Evolutionary conservation across 106 monocot genomes (phyloP).

Genomic region (Dendrobium nobile): DNA sequence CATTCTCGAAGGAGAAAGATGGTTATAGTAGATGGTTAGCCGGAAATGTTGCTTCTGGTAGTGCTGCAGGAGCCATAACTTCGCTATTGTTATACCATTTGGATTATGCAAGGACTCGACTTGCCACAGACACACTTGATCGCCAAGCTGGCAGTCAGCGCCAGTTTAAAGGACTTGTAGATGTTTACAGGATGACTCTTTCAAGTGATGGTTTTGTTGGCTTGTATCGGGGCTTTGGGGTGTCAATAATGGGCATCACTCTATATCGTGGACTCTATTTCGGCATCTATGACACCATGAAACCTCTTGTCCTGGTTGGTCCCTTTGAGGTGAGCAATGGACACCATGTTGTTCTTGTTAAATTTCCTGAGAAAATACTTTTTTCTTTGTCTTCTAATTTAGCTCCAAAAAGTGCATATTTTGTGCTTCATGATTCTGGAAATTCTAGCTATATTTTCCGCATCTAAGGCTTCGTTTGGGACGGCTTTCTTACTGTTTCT

Average conservation of each 20-base stretch:
- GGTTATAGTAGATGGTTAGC: conserved; percentile 66
- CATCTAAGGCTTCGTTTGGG: neutral
- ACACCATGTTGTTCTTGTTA: neutral
- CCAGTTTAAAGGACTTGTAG: conserved; percentile 66
- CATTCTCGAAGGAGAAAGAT: conserved; percentile 67
- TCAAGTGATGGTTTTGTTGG: conserved; percentile 76
- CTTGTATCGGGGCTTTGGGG: conserved; percentile 83
- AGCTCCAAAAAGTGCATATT: neutral
- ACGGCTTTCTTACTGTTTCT: too few relatives aligned
- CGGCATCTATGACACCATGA: conserved; percentile 87
- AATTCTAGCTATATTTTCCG: neutral
- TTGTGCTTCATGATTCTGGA: neutral
- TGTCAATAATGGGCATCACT: conserved; percentile 84
- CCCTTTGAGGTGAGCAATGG: conserved; percentile 55
- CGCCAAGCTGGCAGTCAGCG: conserved; percentile 30
- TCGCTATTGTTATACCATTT: conserved; percentile 83
- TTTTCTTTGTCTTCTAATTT: neutral
- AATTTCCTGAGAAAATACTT: neutral
- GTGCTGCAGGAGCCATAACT: conserved; percentile 83
- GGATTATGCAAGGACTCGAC: conserved; percentile 80
- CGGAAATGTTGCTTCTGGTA: conserved; percentile 81
- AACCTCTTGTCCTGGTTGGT: conserved; percentile 77
- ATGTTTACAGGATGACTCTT: conserved; percentile 86
- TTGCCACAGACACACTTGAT: conserved; percentile 82
- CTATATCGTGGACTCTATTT: conserved; percentile 91